Evolutionary conservation across 23 red algal species (phyloP), one percentile per base, ranked within the genome.

Genomic region (Pyropia yezoensis): DNA sequence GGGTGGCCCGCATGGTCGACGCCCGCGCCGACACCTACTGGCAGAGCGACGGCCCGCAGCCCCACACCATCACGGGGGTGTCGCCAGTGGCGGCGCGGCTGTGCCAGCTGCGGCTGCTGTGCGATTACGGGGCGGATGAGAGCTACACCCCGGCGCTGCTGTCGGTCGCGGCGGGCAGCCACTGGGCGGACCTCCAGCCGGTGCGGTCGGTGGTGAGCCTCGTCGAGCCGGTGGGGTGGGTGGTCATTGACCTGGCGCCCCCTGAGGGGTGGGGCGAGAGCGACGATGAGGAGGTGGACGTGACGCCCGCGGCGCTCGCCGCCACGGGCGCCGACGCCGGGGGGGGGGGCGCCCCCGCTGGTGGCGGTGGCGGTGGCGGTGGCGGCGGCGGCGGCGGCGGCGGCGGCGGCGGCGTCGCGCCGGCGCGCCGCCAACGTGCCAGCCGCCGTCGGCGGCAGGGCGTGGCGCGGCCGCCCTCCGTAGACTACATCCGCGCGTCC

Each of bases 111-210:
- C 69, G 69, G 27, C 34, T 91, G 14, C 69, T 71, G 22, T 76
- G 82, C 1, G 59, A 83, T 51, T 91, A 70, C 52, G 61, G 68
- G 27, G 62, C 23, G 18, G 88, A 91, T 65, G 88, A 91, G 52
- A 79, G 66, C 27, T 91, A 91, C 67, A 91, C 88, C 13, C 88
- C 88, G 1, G 79, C 79, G 14, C 53, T 84, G 32, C 54, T 91
- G 54, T 70, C 77, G 27, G 69, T 91, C 9, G 59, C 45, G 47
- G 70, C 69, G 5, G 86, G 86, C 16, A 65, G 50, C 24, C 76
- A 80, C 49, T 75, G 65, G 56, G 66, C 74, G 50, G 77, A 90
- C 58, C 62, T 90, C 39, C 27, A 71, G 55, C 29, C 52, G 22
- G 66, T 90, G 14, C 71, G 71, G 32, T 50, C 64, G 18, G 68